Base-by-base conservation (phyloP, 192 early-diverging fungal genomes). In the Podila epigama region DNA sequence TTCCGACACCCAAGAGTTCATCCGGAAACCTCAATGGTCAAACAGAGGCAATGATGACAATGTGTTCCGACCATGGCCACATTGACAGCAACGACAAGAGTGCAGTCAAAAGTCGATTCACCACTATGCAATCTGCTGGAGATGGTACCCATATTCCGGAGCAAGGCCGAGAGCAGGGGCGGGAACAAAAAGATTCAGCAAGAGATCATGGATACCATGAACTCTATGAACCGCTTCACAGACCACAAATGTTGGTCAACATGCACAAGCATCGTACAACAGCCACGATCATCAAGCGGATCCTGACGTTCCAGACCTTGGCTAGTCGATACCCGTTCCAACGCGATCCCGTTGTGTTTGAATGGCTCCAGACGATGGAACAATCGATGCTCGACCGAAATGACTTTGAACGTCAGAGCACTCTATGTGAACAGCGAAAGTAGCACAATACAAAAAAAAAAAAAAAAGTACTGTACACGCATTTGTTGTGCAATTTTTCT, bases 191-290 rank as follows among this genome's bases (percentile, higher is more conserved):
- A n/a, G n/a, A n/a, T n/a, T n/a, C n/a, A n/a, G n/a, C n/a, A n/a
- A n/a, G n/a, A n/a, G n/a, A n/a, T n/a, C n/a, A n/a, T n/a, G n/a
- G n/a, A 27, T 34, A 29, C 40, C 15, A 32, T 33, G 33, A 33
- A 27, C 39, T 51, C 63, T 54, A 55, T 55, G 41, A 37, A 1
- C 59, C 31, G 44, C 40, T 48, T 16, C 31, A 22, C 10, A 27
- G 5, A 4, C 28, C 8, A 4, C 81, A 69, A 51, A 63, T 66
- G 25, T 54, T 89, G 32, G 81, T 89, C 16, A 87, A 89, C 42
- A 83, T 89, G 69, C 77, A 82, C 18, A 89, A 89, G 35, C 83
- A 87, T 51, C 79, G 88, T 9, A 86, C 80, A 3, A 82, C 79
- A 11, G 88, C 88, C 12, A 82, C 80, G 12, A 85, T 87, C 34